Evolutionary conservation across 176 grass and related monocot genomes (phyloP).

Genomic region (Thinopyrum elongatum): DNA sequence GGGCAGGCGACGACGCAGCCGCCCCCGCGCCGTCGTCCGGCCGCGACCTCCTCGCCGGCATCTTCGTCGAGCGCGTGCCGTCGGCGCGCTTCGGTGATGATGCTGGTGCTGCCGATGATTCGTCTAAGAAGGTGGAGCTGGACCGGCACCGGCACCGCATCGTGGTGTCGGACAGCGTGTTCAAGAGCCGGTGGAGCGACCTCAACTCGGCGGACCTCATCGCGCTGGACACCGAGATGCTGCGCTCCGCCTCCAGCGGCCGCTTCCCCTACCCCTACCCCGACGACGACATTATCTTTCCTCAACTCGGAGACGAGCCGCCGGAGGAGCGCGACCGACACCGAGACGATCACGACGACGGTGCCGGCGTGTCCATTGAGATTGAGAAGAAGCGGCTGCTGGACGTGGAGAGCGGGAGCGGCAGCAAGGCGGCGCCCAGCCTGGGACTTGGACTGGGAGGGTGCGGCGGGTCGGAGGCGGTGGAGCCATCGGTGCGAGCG

Average conservation of each 20-base stretch:
- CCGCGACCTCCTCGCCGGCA: constrained; percentile 40
- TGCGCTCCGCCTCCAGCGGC: constrained; percentile 48
- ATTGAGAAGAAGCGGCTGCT: constrained; percentile 63
- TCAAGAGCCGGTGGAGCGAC: constrained; percentile 94
- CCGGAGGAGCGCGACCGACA: not conserved
- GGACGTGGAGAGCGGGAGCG: not conserved
- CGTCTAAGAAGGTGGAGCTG: not conserved
- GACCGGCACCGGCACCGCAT: constrained; percentile 81
- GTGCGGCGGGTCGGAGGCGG: no score
- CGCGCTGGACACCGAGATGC: constrained; percentile 65
- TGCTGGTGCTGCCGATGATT: no score
- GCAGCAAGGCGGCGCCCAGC: no score
- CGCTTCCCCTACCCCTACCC: not conserved
- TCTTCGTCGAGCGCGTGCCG: constrained; percentile 66
- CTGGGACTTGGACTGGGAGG: not conserved
- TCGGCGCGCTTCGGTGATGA: constrained; percentile 27
- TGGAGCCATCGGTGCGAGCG: not conserved
- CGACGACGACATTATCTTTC: not conserved
- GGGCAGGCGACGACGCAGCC: constrained; percentile 7
- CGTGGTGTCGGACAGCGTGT: constrained; percentile 67
- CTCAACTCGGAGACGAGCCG: not conserved
- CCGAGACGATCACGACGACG: not conserved
- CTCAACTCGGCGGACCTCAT: constrained; percentile 78
- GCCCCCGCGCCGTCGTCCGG: not conserved
- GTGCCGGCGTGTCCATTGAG: constrained; percentile 33